Conservation (phyloP, 768 basidiomycete species). For the Termitomyces sp. region DNA sequence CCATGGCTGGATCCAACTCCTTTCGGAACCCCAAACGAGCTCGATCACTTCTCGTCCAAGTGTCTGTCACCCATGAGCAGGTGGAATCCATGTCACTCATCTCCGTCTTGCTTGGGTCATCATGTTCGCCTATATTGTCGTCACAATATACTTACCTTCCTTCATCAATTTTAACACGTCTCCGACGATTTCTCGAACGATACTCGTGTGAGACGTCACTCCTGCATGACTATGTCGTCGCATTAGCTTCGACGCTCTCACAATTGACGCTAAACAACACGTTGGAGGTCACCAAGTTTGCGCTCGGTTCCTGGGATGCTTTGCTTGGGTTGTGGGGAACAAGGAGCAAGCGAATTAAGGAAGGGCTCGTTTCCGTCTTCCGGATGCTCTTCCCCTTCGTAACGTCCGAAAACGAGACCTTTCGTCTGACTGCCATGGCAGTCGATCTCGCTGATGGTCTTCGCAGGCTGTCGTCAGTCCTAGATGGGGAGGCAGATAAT, state of each 20-base stretch:
- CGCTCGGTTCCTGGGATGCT: constrained; percentile 54
- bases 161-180: constrained; percentile 46
- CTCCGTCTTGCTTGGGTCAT: constrained; percentile 51
- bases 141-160: constrained; percentile 35
- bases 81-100: constrained; percentile 69
- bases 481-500: constrained; percentile 59
- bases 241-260: constrained; percentile 63
- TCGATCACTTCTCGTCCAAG: constrained; percentile 13
- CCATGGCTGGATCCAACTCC: constrained; percentile 12
- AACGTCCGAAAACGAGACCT: constrained; percentile 28
- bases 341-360: constrained; percentile 73
- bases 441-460: constrained; percentile 45
- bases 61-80: constrained; percentile 49
- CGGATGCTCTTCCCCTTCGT: constrained; percentile 71
- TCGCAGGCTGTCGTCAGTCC: constrained; percentile 44
- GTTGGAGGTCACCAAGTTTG: constrained; percentile 53
- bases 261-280: constrained; percentile 77
- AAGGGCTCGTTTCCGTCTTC: constrained; percentile 71
- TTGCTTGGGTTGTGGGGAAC: constrained; percentile 74
- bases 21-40: constrained; percentile 15
- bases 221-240: constrained; percentile 67
- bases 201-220: constrained; percentile 76
- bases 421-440: constrained; percentile 9
- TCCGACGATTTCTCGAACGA: constrained; percentile 51
- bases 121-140: constrained; percentile 53